A percentile compares a stretch with the other conserved stretches of the same genome.
These are phyloP conservation scores for Alternaria gansuensis DNA, from an alignment of 2,329 filamentous ascomycete species.

Conservation along the genomic window DNA sequence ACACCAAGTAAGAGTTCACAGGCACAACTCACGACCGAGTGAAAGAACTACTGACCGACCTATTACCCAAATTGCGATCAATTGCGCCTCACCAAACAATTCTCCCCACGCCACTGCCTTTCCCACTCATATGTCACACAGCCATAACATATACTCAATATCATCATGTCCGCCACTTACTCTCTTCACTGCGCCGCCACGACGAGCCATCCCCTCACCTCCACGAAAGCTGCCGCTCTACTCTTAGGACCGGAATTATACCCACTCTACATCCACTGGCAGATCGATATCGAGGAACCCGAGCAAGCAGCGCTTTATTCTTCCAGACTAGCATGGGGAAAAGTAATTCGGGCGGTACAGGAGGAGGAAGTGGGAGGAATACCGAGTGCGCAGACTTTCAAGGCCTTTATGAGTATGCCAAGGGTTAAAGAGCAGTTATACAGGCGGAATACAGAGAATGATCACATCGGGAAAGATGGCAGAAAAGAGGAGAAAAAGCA, in stretches of 20 bases:
- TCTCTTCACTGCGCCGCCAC: neutral
- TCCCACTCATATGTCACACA: neutral
- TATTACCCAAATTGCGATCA: neutral
- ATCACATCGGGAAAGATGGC: neutral
- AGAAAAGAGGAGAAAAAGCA: neutral
- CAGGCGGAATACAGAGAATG: neutral
- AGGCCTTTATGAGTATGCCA: constrained; percentile 2
- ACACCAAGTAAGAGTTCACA: neutral
- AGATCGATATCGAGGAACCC: neutral
- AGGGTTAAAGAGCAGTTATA: neutral
- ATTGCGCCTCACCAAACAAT: neutral
- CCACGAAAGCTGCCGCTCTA: neutral
- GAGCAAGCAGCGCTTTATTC: neutral
- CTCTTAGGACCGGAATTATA: constrained; percentile 4
- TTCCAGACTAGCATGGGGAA: neutral
- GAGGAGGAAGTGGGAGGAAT: neutral
- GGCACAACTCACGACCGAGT: neutral
- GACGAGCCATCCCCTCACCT: neutral
- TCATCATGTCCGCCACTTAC: neutral
- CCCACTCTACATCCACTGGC: constrained; percentile 4
- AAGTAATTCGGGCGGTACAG: neutral
- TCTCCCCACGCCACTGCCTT: neutral
- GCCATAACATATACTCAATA: neutral
- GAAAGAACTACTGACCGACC: neutral
- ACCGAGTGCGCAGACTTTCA: constrained; percentile 4